These are phyloP conservation scores for Cercospora berteroae DNA, from an alignment of 2,329 filamentous ascomycete species.

Conservation along the genomic window DNA sequence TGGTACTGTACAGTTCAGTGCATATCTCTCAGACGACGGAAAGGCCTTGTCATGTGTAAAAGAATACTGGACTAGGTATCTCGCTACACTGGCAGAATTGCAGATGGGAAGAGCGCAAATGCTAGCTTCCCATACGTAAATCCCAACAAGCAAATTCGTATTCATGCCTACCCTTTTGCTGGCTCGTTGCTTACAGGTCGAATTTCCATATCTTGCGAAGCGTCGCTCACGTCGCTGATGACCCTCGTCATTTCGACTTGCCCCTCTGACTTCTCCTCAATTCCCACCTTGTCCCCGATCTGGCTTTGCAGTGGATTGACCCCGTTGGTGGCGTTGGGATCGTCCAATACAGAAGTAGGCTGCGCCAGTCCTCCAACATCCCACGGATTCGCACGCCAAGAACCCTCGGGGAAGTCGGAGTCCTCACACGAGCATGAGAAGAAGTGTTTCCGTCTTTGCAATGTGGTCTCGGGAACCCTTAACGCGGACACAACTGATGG, in stretches of 20 bases:
- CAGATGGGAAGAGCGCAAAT: background rate
- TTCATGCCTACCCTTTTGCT: background rate
- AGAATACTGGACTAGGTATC: background rate
- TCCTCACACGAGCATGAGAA: constrained; percentile 15
- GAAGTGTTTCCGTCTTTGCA: constrained; percentile 3
- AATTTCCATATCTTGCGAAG: background rate
- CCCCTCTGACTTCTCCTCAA: background rate
- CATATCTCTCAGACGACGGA: background rate
- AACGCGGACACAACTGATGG: background rate
- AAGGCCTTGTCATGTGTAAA: background rate
- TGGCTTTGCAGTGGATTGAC: background rate
- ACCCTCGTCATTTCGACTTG: background rate
- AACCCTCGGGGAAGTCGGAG: constrained; percentile 19
- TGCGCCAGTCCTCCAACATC: constrained; percentile 4
- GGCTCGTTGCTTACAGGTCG: background rate
- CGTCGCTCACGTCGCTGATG: constrained; percentile 1
- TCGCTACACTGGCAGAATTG: background rate
- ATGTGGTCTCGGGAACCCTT: background rate
- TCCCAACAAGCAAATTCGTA: background rate
- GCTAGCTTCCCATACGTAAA: background rate
- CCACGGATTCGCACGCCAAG: constrained; percentile 19
- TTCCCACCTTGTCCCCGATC: background rate
- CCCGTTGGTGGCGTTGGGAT: background rate
- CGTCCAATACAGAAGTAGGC: background rate
- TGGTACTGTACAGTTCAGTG: background rate